Conservation (phyloP, 768 basidiomycete genomes). For the Hypsizygus marmoreus region DNA sequence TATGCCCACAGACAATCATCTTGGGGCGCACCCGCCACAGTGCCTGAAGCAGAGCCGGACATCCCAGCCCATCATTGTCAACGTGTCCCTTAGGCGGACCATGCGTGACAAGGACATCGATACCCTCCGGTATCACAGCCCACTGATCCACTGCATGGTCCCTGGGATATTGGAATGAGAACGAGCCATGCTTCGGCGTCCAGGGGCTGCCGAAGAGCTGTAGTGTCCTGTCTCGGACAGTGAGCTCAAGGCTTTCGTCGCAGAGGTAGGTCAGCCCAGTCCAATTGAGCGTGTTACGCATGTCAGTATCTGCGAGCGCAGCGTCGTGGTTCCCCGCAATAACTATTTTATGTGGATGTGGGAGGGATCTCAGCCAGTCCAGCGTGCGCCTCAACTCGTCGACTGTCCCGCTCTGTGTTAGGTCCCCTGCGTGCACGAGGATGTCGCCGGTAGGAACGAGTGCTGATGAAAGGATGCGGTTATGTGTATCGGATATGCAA, state of each 20-base stretch:
- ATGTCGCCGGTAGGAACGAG: conserved; percentile 39
- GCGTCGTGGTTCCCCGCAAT: conserved; percentile 49
- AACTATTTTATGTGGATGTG: conserved; percentile 41
- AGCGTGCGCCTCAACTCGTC: conserved; percentile 32
- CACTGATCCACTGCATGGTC: conserved; percentile 21
- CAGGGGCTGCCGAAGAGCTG: conserved; percentile 40
- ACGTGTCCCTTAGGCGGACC: conserved; percentile 40
- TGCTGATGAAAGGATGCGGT: conserved; percentile 25
- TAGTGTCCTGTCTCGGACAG: conserved; percentile 30
- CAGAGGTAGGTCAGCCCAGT: conserved; percentile 39
- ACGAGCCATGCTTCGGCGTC: conserved; percentile 37
- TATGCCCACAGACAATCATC: conserved; percentile 45
- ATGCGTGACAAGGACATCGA: conserved; percentile 45
- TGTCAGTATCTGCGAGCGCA: conserved; percentile 22
- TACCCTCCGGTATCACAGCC: conserved; percentile 27
- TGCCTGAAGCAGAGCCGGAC: conserved; percentile 30
- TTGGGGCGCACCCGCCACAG: conserved; percentile 36
- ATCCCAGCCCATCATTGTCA: conserved; percentile 29
- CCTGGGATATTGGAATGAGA: conserved; percentile 39
- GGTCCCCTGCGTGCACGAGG: conserved; percentile 42
- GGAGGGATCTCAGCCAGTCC: conserved; percentile 25
- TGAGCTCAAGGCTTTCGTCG: conserved; percentile 28
- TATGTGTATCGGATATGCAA: conserved; percentile 43
- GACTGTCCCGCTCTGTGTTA: conserved; percentile 36
- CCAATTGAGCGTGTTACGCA: conserved; percentile 6